Evolutionary conservation across 75 land plant species (phyloP).

Genomic region (Sequoia sempervirens): DNA sequence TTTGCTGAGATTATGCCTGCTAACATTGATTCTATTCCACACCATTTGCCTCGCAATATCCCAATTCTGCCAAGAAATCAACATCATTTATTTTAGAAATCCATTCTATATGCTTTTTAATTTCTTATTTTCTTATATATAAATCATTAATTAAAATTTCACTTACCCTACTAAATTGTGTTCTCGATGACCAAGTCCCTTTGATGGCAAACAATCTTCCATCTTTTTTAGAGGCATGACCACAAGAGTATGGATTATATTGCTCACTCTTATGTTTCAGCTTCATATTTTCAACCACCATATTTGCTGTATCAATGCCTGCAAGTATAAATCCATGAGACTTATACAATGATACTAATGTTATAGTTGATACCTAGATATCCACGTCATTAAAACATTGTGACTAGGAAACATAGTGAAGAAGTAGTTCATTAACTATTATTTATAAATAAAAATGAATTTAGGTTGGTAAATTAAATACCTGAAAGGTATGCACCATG

Average conservation of each 20-base stretch:
- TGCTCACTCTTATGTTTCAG: background rate
- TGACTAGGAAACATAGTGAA: no score
- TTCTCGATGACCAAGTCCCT: background rate
- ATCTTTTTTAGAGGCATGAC: background rate
- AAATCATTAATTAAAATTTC: background rate
- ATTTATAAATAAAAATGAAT: no score
- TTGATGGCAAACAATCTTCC: background rate
- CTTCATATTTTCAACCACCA: background rate
- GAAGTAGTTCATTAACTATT: no score
- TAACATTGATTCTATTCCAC: background rate
- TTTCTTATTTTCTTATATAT: no score
- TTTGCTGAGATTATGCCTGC: background rate
- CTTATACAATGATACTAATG: no score
- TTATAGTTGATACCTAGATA: no score
- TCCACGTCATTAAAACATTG: no score
- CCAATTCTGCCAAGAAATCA: background rate
- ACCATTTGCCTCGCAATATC: background rate
- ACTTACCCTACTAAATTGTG: background rate
- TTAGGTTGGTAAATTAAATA: background rate
- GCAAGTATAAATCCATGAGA: background rate
- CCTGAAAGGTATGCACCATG: slow-evolving; percentile 58
- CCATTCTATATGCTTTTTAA: no score
- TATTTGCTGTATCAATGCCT: background rate
- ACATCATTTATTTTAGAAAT: background rate
- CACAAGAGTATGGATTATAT: background rate